These are phyloP conservation scores for Fragilaria crotonensis DNA, from an alignment of 108 stramenopile genomes.

Conservation along the genomic window DNA sequence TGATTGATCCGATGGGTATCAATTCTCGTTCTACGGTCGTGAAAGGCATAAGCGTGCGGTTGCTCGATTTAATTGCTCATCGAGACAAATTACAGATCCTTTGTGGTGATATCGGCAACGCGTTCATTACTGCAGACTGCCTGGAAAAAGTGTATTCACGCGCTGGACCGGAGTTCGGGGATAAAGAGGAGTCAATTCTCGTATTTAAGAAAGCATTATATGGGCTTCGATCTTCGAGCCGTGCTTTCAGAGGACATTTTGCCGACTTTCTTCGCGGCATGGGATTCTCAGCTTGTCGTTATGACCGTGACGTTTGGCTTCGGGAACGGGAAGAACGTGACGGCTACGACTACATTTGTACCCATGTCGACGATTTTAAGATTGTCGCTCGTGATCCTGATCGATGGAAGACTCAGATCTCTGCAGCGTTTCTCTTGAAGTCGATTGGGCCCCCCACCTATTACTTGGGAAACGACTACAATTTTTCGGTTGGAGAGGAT, in stretches of 20 bases:
- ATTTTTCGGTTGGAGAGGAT: too few relatives aligned
- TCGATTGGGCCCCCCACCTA: too few relatives aligned
- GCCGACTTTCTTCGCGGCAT: constrained; percentile 4
- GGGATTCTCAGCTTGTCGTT: constrained; percentile 3
- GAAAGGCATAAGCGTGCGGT: not conserved
- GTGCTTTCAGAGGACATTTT: too few relatives aligned
- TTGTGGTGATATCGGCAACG: constrained; percentile 5
- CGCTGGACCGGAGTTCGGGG: constrained; percentile 1
- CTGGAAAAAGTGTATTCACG: not conserved
- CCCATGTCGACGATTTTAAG: too few relatives aligned
- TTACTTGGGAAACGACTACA: too few relatives aligned
- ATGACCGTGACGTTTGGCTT: constrained; percentile 14
- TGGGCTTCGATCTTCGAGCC: too few relatives aligned
- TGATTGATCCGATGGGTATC: not conserved
- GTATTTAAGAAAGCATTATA: constrained; percentile 3
- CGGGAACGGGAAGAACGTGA: not conserved
- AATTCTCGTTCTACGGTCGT: not conserved
- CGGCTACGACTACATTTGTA: constrained; percentile 24
- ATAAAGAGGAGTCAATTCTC: not conserved
- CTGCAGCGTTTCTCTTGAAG: too few relatives aligned
- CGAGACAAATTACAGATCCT: too few relatives aligned
- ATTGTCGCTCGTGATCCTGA: too few relatives aligned
- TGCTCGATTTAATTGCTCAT: not conserved
- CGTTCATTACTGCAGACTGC: not conserved
- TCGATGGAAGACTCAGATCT: too few relatives aligned